A percentile compares a stretch with the other conserved stretches of the same genome.
Conservation (phyloP, 306 rosid genomes). For the Urtica urens region DNA sequence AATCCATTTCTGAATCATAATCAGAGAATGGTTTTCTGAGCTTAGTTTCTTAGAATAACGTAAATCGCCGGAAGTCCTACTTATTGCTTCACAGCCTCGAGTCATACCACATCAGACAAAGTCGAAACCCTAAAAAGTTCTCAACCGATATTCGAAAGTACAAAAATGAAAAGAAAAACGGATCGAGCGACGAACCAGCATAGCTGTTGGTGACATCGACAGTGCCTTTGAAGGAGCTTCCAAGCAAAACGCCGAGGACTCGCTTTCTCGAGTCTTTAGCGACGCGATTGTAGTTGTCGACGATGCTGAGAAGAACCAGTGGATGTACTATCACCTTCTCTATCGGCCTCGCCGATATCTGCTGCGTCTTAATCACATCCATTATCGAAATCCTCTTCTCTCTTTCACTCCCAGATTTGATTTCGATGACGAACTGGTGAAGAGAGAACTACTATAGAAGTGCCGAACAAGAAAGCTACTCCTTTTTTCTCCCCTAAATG, state of each 20-base stretch:
- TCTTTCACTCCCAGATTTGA: not conserved
- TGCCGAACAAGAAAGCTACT: too few species aligned
- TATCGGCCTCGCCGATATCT: conserved; percentile 52
- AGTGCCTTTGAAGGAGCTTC: conserved; percentile 64
- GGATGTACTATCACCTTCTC: conserved; percentile 92
- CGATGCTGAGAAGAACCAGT: conserved; percentile 74
- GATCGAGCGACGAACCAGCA: conserved; percentile 45
- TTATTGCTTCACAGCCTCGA: too few species aligned
- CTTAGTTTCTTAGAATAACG: too few species aligned
- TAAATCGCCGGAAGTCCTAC: too few species aligned
- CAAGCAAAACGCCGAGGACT: conserved; percentile 79
- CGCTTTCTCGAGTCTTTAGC: conserved; percentile 80
- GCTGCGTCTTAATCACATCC: conserved; percentile 88
- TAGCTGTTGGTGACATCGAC: conserved; percentile 84
- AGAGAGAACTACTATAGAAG: too few species aligned
- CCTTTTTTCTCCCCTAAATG: too few species aligned
- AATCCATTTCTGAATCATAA: too few species aligned
- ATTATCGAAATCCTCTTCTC: conserved; percentile 17
- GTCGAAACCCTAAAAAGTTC: too few species aligned
- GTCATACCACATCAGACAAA: too few species aligned
- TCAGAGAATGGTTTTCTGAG: too few species aligned
- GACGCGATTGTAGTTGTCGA: conserved; percentile 81
- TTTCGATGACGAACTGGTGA: not conserved
- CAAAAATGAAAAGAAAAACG: not conserved
- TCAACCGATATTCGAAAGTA: not conserved